Evolutionary conservation across 768 basidiomycete genomes (phyloP).

Genomic region (Suillus decipiens): DNA sequence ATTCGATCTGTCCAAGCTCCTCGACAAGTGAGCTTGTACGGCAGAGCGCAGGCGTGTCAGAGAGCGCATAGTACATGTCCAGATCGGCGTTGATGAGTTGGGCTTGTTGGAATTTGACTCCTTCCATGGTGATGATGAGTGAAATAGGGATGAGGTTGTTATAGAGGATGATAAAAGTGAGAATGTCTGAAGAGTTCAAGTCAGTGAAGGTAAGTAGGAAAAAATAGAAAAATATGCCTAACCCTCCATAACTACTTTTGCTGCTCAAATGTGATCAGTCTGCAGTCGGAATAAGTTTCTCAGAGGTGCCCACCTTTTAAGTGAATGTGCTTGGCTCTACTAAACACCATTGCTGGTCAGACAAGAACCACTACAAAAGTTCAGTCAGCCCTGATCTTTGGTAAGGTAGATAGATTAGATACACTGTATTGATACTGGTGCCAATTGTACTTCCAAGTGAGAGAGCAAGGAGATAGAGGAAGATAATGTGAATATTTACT

Average conservation of each 20-base stretch:
- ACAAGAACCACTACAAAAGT: slow-evolving; percentile 74
- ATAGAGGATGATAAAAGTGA: slow-evolving; percentile 98
- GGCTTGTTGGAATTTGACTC: slow-evolving; percentile 98
- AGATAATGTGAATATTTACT: slow-evolving; percentile 95
- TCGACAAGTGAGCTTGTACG: slow-evolving; percentile 98
- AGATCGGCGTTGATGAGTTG: slow-evolving; percentile 96
- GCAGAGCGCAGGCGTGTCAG: slow-evolving; percentile 96
- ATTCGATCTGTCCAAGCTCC: slow-evolving; percentile 97
- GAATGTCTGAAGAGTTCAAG: slow-evolving; percentile 62
- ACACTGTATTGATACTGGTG: slow-evolving; percentile 78
- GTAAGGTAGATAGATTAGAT: slow-evolving; percentile 32
- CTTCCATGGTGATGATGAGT: slow-evolving; percentile 98
- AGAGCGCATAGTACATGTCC: slow-evolving; percentile 96
- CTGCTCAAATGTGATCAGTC: slow-evolving; percentile 36
- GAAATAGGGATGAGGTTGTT: slow-evolving; percentile 99
- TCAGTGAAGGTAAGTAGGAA: slow-evolving; percentile 7
- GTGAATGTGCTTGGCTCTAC: slow-evolving; percentile 58
- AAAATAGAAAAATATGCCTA: slow-evolving; percentile 9
- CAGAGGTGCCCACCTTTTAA: slow-evolving; percentile 52
- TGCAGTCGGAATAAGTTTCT: slow-evolving; percentile 3
- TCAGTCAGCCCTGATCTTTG: neutral
- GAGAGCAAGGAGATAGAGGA: slow-evolving; percentile 86
- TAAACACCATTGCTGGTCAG: slow-evolving; percentile 89
- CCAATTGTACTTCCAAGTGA: slow-evolving; percentile 93
- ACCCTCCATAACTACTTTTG: slow-evolving; percentile 85